Conservation (phyloP, 2,329 filamentous ascomycete species). For the Curvularia verruculosa region DNA sequence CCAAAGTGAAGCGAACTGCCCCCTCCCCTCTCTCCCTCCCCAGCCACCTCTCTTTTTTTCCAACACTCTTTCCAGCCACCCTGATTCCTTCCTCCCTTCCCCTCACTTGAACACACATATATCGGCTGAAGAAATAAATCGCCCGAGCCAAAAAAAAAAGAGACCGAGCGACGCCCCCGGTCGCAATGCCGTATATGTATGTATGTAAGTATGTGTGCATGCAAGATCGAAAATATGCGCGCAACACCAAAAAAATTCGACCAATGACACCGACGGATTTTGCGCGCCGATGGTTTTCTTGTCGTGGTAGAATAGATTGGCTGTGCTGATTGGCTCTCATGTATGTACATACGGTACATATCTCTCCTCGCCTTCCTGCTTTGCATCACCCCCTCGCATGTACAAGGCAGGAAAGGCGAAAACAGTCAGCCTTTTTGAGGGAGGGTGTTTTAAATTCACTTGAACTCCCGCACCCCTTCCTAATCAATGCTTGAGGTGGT, state of each 20-base stretch:
- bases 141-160: neutral
- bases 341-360: no score
- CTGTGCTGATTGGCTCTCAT: neutral
- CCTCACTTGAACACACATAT: neutral
- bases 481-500: no score
- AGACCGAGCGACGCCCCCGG: neutral
- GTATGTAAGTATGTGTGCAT: no score
- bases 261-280: neutral
- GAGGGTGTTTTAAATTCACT: neutral
- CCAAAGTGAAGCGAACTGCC: neutral
- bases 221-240: neutral
- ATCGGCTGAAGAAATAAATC: neutral
- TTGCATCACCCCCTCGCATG: neutral
- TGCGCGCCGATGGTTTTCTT: neutral
- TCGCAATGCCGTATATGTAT: neutral
- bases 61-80: neutral
- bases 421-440: neutral
- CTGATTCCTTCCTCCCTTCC: neutral
- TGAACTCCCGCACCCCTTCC: no score
- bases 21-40: neutral
- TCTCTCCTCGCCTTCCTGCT: no score
- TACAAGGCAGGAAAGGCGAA: neutral
- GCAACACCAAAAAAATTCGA: no score
- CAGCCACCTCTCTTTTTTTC: neutral
- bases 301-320: neutral